Evolutionary conservation across 108 stramenopile genomes (phyloP).

Genomic region (Cyclotella kingstonii): DNA sequence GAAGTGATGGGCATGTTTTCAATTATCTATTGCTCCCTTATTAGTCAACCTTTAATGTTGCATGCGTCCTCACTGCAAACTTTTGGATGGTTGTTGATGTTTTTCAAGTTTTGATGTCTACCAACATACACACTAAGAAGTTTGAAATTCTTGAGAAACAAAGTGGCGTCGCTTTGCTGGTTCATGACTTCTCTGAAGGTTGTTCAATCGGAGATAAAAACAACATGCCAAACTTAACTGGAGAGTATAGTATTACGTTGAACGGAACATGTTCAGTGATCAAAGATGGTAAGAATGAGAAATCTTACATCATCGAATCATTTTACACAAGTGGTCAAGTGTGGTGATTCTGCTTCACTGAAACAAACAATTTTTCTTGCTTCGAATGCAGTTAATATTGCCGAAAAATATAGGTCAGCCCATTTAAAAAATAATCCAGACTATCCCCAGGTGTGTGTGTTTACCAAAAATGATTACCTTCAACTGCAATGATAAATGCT

Average conservation of each 20-base stretch:
- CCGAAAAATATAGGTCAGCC: slow-evolving; percentile 42
- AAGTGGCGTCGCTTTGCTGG: slow-evolving; percentile 52
- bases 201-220: neutral
- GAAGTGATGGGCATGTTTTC: neutral
- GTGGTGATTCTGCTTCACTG: neutral
- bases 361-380: neutral
- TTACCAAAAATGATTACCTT: neutral
- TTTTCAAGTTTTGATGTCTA: slow-evolving; percentile 42
- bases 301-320: neutral
- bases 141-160: slow-evolving; percentile 58
- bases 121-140: slow-evolving; percentile 61
- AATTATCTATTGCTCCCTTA: neutral
- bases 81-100: neutral
- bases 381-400: slow-evolving; percentile 13
- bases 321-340: neutral
- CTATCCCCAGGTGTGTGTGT: slow-evolving; percentile 52
- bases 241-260: slow-evolving; percentile 57
- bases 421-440: slow-evolving; percentile 62
- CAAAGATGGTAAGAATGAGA: slow-evolving; percentile 27
- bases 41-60: too few species aligned
- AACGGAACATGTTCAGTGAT: slow-evolving; percentile 62
- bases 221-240: slow-evolving; percentile 7
- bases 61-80: neutral
- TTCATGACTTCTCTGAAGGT: slow-evolving; percentile 54
- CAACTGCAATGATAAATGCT: neutral